Conservation (phyloP, 2,329 filamentous ascomycete species). For the Cladosporium sp. region DNA sequence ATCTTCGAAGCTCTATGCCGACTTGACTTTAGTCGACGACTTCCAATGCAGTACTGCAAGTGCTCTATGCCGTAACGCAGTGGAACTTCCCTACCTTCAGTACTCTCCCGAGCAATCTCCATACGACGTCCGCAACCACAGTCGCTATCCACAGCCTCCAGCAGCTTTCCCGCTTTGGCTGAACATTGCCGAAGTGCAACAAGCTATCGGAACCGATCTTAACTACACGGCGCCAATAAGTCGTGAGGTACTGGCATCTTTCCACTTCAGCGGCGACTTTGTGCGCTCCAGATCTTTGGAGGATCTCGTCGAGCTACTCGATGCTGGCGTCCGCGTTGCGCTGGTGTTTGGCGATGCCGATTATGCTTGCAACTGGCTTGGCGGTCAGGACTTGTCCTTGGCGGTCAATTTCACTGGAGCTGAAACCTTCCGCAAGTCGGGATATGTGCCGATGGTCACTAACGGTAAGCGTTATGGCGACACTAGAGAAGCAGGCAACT, state of each 20-base stretch:
- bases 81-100: not conserved
- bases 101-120: constrained; percentile 14
- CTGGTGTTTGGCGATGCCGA: constrained; percentile 61
- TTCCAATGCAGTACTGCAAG: not conserved
- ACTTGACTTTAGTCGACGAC: not conserved
- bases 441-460: constrained; percentile 48
- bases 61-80: not conserved
- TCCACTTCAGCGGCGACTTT: constrained; percentile 42
- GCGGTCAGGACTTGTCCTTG: constrained; percentile 51
- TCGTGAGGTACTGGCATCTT: constrained; percentile 37
- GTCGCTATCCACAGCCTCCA: constrained; percentile 53
- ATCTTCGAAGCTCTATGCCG: not conserved
- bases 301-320: constrained; percentile 40
- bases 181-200: constrained; percentile 52
- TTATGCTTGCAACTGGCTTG: constrained; percentile 47
- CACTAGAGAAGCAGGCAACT: constrained; percentile 48
- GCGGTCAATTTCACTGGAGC: constrained; percentile 40
- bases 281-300: constrained; percentile 37
- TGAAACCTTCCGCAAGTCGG: constrained; percentile 40
- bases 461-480: constrained; percentile 48
- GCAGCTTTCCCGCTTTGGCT: constrained; percentile 48
- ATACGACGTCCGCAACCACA: constrained; percentile 52
- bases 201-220: constrained; percentile 53
- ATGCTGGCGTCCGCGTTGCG: constrained; percentile 52
- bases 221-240: constrained; percentile 50